Evolutionary conservation across 768 basidiomycete species (phyloP).

Genomic region (Amanita muscaria): DNA sequence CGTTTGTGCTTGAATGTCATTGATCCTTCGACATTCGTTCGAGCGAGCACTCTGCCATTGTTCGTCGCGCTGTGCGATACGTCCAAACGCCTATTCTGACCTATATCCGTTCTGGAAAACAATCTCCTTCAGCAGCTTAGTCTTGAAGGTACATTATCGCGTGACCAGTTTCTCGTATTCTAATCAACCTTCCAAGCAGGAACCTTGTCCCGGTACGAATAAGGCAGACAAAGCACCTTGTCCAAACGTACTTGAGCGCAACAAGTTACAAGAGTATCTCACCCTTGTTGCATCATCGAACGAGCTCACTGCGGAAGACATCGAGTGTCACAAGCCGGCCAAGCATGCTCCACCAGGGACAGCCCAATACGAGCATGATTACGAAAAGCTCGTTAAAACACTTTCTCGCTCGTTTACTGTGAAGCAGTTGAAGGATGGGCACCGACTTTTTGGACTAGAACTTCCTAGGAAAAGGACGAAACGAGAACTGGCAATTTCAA

Average conservation of each 20-base stretch:
- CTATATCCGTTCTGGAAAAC: too few species aligned
- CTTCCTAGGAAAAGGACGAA: slow-evolving; percentile 27
- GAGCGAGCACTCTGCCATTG: not conserved
- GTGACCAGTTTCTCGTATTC: not conserved
- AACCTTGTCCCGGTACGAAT: too few species aligned
- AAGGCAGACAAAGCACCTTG: not conserved
- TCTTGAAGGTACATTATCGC: not conserved
- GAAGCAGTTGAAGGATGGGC: slow-evolving; percentile 49
- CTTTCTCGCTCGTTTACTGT: slow-evolving; percentile 57
- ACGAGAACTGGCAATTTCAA: slow-evolving; percentile 33
- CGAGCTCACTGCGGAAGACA: slow-evolving; percentile 47
- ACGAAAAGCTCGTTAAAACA: slow-evolving; percentile 40
- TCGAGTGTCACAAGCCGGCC: slow-evolving; percentile 48
- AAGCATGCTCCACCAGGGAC: slow-evolving; percentile 31
- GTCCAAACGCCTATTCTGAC: too few species aligned
- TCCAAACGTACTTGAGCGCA: slow-evolving; percentile 28
- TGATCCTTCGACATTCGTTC: slow-evolving; percentile 9
- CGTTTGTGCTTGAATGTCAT: slow-evolving; percentile 12
- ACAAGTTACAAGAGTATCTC: slow-evolving; percentile 47
- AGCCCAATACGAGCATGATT: slow-evolving; percentile 41
- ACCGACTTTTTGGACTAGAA: slow-evolving; percentile 37
- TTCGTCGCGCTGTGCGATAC: too few species aligned
- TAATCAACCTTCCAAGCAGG: not conserved
- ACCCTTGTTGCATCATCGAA: slow-evolving; percentile 37
- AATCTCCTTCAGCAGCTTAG: not conserved